Evolutionary conservation across 129 eudicot genomes (phyloP), one percentile per base, ranked within the genome.

Genomic region (Flaveria sonorensis): DNA sequence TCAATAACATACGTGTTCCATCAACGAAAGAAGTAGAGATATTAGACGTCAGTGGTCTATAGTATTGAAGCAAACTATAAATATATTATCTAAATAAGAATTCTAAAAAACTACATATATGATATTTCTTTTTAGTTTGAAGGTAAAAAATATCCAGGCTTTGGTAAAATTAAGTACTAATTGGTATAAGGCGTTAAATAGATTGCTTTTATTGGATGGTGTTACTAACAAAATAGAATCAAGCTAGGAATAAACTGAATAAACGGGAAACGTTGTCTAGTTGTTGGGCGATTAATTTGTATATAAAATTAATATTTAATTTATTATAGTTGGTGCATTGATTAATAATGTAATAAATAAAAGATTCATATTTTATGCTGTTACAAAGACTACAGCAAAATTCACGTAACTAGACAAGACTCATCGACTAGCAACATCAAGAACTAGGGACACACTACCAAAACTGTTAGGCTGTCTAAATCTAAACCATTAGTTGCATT

Each of bases 391-490:
- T 61, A 61, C 9, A 12, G 40, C 40, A 61, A 61, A 24, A 60
- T 23, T 16, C 7, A 60, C 66, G 40, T 60, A 60, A 26, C 67
- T 61, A 61, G 67, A 61, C 39, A 61, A 23, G 39, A 60, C 24
- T 61, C 18, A 13, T 61, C 67, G n/a, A 24, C 67, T 24, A 24
- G 67, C 15, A 57, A 57, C 16, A 26, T 13, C 67, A 61, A 24
- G 39, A 60, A 61, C 26, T 12, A 26, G 40, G 67, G 67, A 61
- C 67, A 61, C 19, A 61, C 19, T 26, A 61, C 42, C 42, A 61
- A 61, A 61, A 39, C n/a, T 24, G 67, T 61, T 61, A 61, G n/a
- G 67, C 10, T 61, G 67, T 61, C 18, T n/a, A 26, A 61, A 61
- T 61, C 67, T 24, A 61, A 24, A 24, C 7, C 67, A 24, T 10